These are phyloP conservation scores for Trametes elegans DNA, from an alignment of 768 basidiomycete species.

Conservation along the genomic window DNA sequence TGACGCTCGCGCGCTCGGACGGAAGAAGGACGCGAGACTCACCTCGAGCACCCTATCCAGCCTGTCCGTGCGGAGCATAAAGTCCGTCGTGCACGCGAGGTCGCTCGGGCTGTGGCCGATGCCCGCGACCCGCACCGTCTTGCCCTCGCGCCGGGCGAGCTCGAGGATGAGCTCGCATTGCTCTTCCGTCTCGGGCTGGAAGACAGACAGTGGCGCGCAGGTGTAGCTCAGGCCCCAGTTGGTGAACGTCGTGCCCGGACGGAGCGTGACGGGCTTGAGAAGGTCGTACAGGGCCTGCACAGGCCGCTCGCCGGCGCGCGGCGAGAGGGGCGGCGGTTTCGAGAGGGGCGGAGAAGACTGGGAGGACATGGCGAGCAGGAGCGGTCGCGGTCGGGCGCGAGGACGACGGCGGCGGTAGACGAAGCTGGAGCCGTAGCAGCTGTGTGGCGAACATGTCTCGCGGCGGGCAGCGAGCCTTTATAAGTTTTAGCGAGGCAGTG, in stretches of 20 bases:
- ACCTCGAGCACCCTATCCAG: conserved; percentile 78
- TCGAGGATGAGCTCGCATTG: conserved; percentile 78
- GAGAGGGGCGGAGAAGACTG: conserved; percentile 6
- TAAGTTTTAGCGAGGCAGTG: conserved; percentile 30
- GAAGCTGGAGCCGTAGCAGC: neutral
- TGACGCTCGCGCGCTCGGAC: neutral
- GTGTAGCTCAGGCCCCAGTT: conserved; percentile 89
- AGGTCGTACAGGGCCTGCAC: conserved; percentile 48
- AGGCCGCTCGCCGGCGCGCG: too few species aligned
- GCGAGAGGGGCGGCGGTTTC: conserved; percentile 40
- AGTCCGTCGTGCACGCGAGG: conserved; percentile 85
- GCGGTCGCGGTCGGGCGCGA: conserved; percentile 3
- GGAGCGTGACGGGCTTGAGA: conserved; percentile 55
- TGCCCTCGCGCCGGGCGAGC: conserved; percentile 71
- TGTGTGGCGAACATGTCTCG: conserved; percentile 9
- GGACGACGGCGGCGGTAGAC: neutral
- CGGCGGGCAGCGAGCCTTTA: conserved; percentile 23
- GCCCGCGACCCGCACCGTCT: conserved; percentile 77
- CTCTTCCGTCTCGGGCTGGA: conserved; percentile 66
- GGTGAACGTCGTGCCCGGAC: conserved; percentile 51
- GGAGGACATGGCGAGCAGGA: conserved; percentile 10
- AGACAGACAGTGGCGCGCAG: conserved; percentile 67
- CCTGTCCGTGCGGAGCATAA: conserved; percentile 78
- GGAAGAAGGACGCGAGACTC: conserved; percentile 32
- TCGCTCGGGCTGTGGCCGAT: conserved; percentile 94